Evolutionary conservation across 2,329 filamentous ascomycete species (phyloP), one percentile per base, ranked within the genome.

Genomic region (Diaporthe velutina): DNA sequence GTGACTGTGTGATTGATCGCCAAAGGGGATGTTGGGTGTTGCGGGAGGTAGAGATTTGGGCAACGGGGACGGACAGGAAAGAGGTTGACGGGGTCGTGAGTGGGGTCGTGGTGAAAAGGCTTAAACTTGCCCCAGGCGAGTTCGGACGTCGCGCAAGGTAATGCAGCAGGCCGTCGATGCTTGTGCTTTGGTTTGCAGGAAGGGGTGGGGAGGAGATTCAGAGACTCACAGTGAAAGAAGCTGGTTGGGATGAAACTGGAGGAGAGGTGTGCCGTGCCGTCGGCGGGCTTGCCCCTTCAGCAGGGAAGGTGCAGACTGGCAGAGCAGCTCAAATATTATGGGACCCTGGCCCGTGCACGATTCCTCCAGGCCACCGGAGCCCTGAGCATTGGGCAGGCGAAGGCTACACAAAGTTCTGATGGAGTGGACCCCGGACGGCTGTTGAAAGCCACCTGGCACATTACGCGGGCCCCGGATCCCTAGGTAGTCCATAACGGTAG

Each of bases 241-340:
- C 60, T 68, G 71, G 48, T 70, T 58, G 71, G 64, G 71, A 70
- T 73, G 71, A 73, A 73, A 73, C 71, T 73, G 50, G 71, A 72
- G 57, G 57, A 61, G 70, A 64, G 45, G 38, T 64, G 70, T 72
- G 57, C 70, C 70, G 70, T 50, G 57, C 45, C 64, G 64, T 68
- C 70, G 70, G 70, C 70, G 57, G 57, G 28, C 70, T 52, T 55
- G 17, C 70, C 57, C 45, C 57, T 52, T 64, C 57, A 35, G n/a
- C 42, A 61, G 22, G 35, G 25, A 19, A 54, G 52, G 25, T 61
- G 70, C 30, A 6, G 54, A 40, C 57, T 72, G 57, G 64, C 64
- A 68, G 33, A 68, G 64, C 64, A 40, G 64, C 22, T 68, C 64
- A 68, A 54, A 68, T 68, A 68, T 54, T 68, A 40, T 40, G 64